Percentiles rank a stretch among this genome's conserved stretches.
These are phyloP conservation scores for Oryza officinalis DNA, from an alignment of 176 grass and related monocot species.

Conservation along the genomic window DNA sequence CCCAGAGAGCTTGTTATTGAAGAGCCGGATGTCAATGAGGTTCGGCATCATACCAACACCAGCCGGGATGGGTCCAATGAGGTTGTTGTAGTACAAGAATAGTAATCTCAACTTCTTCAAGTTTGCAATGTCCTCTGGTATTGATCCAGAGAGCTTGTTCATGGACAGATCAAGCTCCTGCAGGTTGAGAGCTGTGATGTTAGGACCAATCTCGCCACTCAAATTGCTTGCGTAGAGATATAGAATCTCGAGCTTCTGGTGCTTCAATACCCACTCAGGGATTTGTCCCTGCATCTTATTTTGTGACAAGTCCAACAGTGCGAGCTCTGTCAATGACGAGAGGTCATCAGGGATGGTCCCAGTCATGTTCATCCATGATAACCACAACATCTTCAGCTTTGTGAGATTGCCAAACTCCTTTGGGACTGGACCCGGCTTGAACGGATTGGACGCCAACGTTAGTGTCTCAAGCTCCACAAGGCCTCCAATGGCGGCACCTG, in stretches of 20 bases:
- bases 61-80: slow-evolving; percentile 37
- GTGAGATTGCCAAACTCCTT: slow-evolving; percentile 43
- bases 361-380: slow-evolving; percentile 32
- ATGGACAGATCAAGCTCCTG: slow-evolving; percentile 36
- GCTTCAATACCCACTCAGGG: slow-evolving; percentile 46
- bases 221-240: slow-evolving; percentile 44
- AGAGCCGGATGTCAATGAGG: slow-evolving; percentile 29
- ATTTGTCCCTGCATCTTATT: slow-evolving; percentile 45
- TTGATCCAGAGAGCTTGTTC: slow-evolving; percentile 42
- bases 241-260: slow-evolving; percentile 25
- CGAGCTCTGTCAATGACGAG: slow-evolving; percentile 25
- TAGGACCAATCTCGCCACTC: slow-evolving; percentile 22
- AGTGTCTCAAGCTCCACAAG: slow-evolving; percentile 36
- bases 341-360: slow-evolving; percentile 39
- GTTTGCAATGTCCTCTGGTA: slow-evolving; percentile 41
- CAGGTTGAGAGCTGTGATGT: slow-evolving; percentile 18
- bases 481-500: slow-evolving; percentile 19
- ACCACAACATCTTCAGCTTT: slow-evolving; percentile 25
- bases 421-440: slow-evolving; percentile 1
- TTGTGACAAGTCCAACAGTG: neutral
- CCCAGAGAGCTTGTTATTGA: slow-evolving; percentile 42
- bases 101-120: slow-evolving; percentile 32
- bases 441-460: slow-evolving; percentile 44
- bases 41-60: neutral
- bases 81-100: slow-evolving; percentile 48